phyloP scores from a whole-genome alignment of 352 stramenopile species.

The Elongisporangium undulatum region DNA sequence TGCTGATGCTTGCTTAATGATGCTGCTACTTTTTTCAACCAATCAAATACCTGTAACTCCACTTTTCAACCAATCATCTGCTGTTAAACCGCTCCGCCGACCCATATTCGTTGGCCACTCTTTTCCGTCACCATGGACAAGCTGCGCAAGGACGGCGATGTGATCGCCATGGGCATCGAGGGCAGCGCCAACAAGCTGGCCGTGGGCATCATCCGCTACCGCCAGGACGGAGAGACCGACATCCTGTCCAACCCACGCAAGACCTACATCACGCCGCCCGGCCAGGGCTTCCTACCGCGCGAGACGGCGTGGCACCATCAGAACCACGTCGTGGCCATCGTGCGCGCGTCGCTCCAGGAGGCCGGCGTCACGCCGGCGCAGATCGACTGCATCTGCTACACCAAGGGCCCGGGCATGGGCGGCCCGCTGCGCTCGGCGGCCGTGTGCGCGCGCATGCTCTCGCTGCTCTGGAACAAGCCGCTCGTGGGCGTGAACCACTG shows the following conservation, averaged over 20 bases:
- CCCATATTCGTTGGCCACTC: not conserved
- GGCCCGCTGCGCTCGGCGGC: constrained; percentile 95
- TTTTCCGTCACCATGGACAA: constrained; percentile 8
- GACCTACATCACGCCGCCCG: constrained; percentile 98
- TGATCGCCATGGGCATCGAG: constrained; percentile 97
- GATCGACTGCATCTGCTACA: constrained; percentile 94
- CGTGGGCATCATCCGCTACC: constrained; percentile 80
- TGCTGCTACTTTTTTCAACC: constrained; percentile 18
- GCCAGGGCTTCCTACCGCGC: constrained; percentile 96
- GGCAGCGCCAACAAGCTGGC: constrained; percentile 98
- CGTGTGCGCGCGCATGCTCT: constrained; percentile 93
- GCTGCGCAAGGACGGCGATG: constrained; percentile 62
- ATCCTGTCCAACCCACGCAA: constrained; percentile 99
- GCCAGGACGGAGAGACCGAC: constrained; percentile 67
- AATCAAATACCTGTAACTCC: constrained; percentile 14
- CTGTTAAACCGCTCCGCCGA: constrained; percentile 11
- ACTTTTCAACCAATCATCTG: constrained; percentile 15
- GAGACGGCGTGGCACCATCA: constrained; percentile 99
- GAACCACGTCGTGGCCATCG: constrained; percentile 94
- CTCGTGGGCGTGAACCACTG: constrained; percentile 99
- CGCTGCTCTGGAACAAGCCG: constrained; percentile 94
- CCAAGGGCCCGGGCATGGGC: constrained; percentile 98
- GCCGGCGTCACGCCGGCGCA: constrained; percentile 84
- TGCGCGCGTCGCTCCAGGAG: constrained; percentile 92
- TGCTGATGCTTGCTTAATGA: not conserved